Evolutionary conservation across 257 asterid genomes (phyloP).

Genomic region (Echites panduratus): DNA sequence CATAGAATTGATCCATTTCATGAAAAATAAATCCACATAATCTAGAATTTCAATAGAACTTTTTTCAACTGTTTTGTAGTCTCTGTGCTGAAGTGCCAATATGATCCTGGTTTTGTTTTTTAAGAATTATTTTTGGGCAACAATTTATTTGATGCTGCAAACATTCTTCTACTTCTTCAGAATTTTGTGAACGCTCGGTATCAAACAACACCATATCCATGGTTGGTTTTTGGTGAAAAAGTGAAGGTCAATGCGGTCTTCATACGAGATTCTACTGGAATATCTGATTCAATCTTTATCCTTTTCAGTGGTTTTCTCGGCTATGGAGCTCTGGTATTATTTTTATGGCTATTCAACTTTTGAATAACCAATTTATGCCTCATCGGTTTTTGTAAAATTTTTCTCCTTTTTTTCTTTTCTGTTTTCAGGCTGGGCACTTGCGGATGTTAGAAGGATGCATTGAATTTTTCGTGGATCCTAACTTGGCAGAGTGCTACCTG

Average conservation of each 20-base stretch:
- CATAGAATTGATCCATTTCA: not conserved
- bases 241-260: constrained; percentile 93
- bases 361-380: not conserved
- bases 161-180: constrained; percentile 38
- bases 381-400: not conserved
- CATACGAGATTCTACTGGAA: constrained; percentile 96
- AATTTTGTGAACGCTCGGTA: constrained; percentile 96
- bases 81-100: not conserved
- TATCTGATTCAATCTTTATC: constrained; percentile 92
- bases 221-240: constrained; percentile 97
- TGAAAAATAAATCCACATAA: not conserved
- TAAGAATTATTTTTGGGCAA: not conserved
- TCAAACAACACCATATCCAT: constrained; percentile 87
- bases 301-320: constrained; percentile 82
- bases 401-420: constrained; percentile 9
- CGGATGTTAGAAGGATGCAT: constrained; percentile 86
- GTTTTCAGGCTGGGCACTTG: constrained; percentile 69
- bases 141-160: constrained; percentile 14
- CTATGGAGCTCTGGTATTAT: constrained; percentile 58
- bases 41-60: not conserved
- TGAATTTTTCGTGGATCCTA: constrained; percentile 87
- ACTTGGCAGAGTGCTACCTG: constrained; percentile 76
- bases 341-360: constrained; percentile 3
- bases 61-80: not conserved
- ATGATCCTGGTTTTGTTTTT: not conserved